Evolutionary conservation across 1,284 basidiomycete genomes (phyloP), one percentile per base, ranked within the genome.

Genomic region (Salmacisia buchloeana): DNA sequence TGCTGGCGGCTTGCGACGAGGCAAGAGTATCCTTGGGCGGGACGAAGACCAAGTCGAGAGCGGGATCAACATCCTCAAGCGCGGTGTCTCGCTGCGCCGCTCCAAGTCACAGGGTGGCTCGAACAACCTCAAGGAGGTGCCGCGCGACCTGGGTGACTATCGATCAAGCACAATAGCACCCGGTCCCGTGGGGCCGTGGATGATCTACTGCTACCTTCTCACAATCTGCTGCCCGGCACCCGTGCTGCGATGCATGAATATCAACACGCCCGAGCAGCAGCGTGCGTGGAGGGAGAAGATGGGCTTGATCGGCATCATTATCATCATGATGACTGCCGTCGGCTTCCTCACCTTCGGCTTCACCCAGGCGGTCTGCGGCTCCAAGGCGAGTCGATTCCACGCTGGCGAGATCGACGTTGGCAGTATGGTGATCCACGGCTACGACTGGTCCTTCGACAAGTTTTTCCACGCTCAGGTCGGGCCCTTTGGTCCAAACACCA

Each of bases 261-360:
- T 97, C 73, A 86, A 86, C 65, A 94, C 89, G 21, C 90, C 92
- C 0, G 96, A 98, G 72, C 90, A 91, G 73, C 92, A 94, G 81
- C 87, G 92, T 61, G 94, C 94, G 45, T 99, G 94, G 91, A 85
- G 96, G 68, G 94, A 98, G 82, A 99, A 99, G 84, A 94, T 97
- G 81, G 94, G 94, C 36, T 85, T 99, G 34, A 83, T 99, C 63
- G 83, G 84, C 69, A 85, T 97, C 81, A 91, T 96, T 73, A 79
- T 86, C 18, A 7, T 81, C 23, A 85, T 93, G 70, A 97, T 98
- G 94, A 89, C 89, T 25, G 85, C 84, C 56, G 96, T 99, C 78
- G 94, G 94, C 81, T 98, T 93, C 86, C 85, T 99, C 79, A 98
- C 94, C 1, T 99, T 99, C 82, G 94, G 96, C n/a, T 99, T 99